These are phyloP conservation scores for Trypanosoma caninum DNA, from an alignment of 208 protist genomes.

Conservation along the genomic window DNA sequence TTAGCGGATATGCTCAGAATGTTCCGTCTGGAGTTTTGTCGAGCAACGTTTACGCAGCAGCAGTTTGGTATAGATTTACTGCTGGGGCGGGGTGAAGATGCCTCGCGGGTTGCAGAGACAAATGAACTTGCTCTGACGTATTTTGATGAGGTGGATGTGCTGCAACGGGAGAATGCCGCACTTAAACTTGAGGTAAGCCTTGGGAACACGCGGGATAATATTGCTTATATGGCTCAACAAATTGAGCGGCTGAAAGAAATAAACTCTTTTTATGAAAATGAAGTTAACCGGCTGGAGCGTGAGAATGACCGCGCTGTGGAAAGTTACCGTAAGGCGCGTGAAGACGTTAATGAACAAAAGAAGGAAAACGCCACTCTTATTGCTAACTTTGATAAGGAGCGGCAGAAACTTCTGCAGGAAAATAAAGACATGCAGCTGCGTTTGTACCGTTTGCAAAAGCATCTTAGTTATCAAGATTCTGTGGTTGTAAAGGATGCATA, in stretches of 20 bases:
- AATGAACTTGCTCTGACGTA: slow-evolving; percentile 33
- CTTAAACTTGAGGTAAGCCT: slow-evolving; percentile 48
- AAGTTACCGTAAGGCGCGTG: slow-evolving; percentile 37
- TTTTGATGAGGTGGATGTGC: slow-evolving; percentile 69
- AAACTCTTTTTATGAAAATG: slow-evolving; percentile 58
- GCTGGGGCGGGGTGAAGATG: neutral
- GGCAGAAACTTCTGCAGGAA: slow-evolving; percentile 67
- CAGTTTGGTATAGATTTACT: slow-evolving; percentile 6
- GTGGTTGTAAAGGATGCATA: slow-evolving; percentile 70
- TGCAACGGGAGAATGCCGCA: slow-evolving; percentile 67
- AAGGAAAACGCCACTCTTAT: slow-evolving; percentile 20
- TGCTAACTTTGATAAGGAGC: slow-evolving; percentile 41
- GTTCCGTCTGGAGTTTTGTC: slow-evolving; percentile 83
- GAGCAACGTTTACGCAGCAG: slow-evolving; percentile 53
- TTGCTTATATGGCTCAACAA: slow-evolving; percentile 44
- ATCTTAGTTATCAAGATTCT: slow-evolving; percentile 56
- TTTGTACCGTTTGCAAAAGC: slow-evolving; percentile 81
- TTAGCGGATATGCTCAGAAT: slow-evolving; percentile 70
- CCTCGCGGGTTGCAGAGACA: neutral
- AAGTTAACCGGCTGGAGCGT: slow-evolving; percentile 58
- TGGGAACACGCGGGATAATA: slow-evolving; percentile 48
- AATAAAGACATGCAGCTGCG: slow-evolving; percentile 88
- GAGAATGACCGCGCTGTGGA: slow-evolving; percentile 63
- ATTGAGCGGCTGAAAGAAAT: slow-evolving; percentile 50
- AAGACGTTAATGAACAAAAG: slow-evolving; percentile 34